Base-by-base conservation (phyloP, 1,284 basidiomycete genomes). In the Sanguinoderma infundibulare region DNA sequence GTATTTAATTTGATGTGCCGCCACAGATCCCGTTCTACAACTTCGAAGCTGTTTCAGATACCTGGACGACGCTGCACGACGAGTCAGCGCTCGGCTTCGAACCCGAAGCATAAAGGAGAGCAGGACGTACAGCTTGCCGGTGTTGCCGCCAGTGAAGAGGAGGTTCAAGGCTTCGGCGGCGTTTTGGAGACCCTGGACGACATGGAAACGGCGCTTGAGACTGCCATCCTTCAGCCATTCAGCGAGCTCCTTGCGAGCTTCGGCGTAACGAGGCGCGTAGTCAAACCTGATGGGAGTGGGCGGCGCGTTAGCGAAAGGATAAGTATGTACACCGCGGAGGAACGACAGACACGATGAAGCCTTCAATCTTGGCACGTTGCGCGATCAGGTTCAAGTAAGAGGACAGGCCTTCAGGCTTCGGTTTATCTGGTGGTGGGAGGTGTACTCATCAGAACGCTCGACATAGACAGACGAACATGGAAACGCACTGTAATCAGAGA, bases 71-170 rank as follows among this genome's bases (percentile, higher is more conserved):
- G 17, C 63, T 65, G 36, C 14, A 40, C 34, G 22, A 15, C 2
- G n/a, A 47, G 50, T 44, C 34, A 42, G 32, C n/a, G n/a, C n/a
- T n/a, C n/a, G n/a, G n/a, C 34, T 30, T 5, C 12, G 26, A 30
- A 28, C 17, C 40, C 5, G 8, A 7, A 15, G 0, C 3, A 17
- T 5, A 32, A 1, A 49, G n/a, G 8, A 51, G 8, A 44, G 12
- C n/a, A 28, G 7, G 1, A 84, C 91, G 70, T 69, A 91, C 87
- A 94, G 75, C 78, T 96, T 95, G 35, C 94, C 94, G 0, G 83
- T 88, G 72, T 95, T 96, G 32, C 83, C 87, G n/a, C 94, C 94
- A 1, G 75, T 84, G 76, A 88, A 96, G 34, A 96, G 78, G 75
- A 92, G 77, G 10, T 82, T 82, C 58, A 96, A 74, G 4, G 89